These are phyloP conservation scores for Delitschia confertaspora DNA, from an alignment of 495 filamentous ascomycete species.

Conservation along the genomic window DNA sequence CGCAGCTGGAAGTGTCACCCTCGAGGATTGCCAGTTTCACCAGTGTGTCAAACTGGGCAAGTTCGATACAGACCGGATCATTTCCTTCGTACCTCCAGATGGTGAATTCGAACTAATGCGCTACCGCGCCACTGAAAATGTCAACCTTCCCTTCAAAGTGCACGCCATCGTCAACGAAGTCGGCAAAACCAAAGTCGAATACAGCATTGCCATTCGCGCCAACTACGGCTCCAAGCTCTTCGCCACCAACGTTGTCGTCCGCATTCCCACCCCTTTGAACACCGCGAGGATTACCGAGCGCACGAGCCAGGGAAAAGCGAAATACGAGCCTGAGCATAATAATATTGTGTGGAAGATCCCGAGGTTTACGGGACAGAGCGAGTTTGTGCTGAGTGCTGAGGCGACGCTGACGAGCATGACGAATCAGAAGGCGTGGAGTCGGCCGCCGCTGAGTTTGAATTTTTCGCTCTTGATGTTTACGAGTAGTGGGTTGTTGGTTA, in stretches of 20 bases:
- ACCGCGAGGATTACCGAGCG: conserved; percentile 91
- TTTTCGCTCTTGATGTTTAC: conserved; percentile 98
- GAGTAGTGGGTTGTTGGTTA: conserved; percentile 77
- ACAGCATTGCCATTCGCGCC: conserved; percentile 92
- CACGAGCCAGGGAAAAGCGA: conserved; percentile 89
- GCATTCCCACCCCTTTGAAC: conserved; percentile 93
- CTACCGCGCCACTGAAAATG: conserved; percentile 98
- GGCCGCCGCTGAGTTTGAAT: conserved; percentile 82
- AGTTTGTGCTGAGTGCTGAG: conserved; percentile 90
- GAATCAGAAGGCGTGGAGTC: conserved; percentile 94
- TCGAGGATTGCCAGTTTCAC: conserved; percentile 99
- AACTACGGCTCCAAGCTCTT: conserved; percentile 96
- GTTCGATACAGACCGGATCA: conserved; percentile 95
- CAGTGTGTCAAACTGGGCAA: conserved; percentile 97
- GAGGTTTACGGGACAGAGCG: conserved; percentile 88
- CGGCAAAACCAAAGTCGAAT: conserved; percentile 95
- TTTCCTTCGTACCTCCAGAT: conserved; percentile 95
- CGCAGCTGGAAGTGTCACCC: conserved; percentile 87
- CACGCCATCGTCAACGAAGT: conserved; percentile 98
- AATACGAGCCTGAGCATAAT: conserved; percentile 97
- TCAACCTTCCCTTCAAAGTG: conserved; percentile 98
- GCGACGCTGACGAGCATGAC: conserved; percentile 93
- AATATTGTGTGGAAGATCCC: conserved; percentile 99
- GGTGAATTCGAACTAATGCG: conserved; percentile 99
- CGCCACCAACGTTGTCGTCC: conserved; percentile 93